Conservation (phyloP, 2,329 filamentous ascomycete genomes). For the Trichoderma sp. region DNA sequence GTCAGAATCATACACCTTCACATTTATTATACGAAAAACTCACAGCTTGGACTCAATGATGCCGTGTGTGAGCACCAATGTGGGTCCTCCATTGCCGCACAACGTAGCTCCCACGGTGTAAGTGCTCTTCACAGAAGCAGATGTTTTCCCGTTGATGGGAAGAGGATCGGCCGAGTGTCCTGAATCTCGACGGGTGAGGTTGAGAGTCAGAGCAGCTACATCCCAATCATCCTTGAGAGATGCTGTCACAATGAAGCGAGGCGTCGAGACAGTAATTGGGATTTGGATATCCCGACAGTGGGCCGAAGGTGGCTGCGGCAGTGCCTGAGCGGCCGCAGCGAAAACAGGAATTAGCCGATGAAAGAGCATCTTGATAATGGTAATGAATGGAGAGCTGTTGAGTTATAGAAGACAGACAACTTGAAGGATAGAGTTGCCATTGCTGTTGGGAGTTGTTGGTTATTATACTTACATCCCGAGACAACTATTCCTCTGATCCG, state of each 20-base stretch:
- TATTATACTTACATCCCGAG: neutral
- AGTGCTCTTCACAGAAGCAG: neutral
- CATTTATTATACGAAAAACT: neutral
- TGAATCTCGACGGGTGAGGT: neutral
- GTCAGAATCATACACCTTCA: neutral
- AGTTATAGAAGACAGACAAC: neutral
- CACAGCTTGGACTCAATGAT: slow-evolving; percentile 7
- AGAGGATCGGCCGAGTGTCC: neutral
- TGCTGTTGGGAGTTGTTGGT: neutral
- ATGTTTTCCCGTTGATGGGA: neutral
- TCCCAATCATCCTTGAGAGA: slow-evolving; percentile 1
- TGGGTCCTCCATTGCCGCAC: slow-evolving; percentile 7
- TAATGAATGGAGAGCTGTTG: neutral
- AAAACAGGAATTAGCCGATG: neutral
- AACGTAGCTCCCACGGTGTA: neutral
- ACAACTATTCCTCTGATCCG: neutral
- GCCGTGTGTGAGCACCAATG: neutral
- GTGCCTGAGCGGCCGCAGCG: neutral
- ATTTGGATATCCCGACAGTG: slow-evolving; percentile 4
- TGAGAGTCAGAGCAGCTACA: slow-evolving; percentile 4
- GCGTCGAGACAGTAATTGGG: neutral
- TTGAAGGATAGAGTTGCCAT: neutral
- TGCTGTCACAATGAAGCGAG: slow-evolving; percentile 2
- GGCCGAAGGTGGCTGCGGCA: neutral
- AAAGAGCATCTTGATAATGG: neutral